Percentiles rank a stretch among this genome's conserved stretches.
These are phyloP conservation scores for Escovopsis sp. DNA, from an alignment of 2,329 filamentous ascomycete genomes.

Conservation along the genomic window DNA sequence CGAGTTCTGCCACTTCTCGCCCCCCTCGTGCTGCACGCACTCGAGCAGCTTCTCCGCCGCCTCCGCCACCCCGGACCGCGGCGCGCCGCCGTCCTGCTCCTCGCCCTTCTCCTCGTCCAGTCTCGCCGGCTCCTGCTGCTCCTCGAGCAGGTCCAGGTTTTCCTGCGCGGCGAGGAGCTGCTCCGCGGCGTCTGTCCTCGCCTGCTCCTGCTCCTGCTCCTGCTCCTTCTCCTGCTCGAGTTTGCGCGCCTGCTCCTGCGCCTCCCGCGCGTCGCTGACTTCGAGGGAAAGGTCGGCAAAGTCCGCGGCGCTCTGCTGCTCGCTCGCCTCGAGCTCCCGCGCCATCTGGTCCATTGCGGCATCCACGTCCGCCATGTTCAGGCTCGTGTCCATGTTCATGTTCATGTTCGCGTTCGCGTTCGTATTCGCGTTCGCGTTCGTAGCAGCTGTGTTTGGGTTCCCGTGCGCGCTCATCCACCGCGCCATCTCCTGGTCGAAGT, in stretches of 20 bases:
- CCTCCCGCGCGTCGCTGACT: constrained; percentile 1
- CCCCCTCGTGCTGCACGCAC: constrained; percentile 28
- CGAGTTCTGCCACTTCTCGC: constrained; percentile 33
- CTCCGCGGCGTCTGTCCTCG: not conserved
- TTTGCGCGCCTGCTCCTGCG: not conserved
- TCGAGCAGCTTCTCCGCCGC: constrained; percentile 28
- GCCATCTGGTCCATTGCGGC: constrained; percentile 30
- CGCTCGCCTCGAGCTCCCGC: constrained; percentile 19
- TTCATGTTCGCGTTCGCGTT: too few relatives aligned
- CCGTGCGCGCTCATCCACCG: constrained; percentile 26
- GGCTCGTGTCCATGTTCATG: too few relatives aligned
- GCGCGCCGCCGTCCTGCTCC: too few relatives aligned
- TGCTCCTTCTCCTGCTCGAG: not conserved
- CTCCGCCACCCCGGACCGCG: constrained; percentile 24
- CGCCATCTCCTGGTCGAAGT: constrained; percentile 28
- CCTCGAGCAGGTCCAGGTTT: not conserved
- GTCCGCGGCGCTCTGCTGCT: constrained; percentile 15
- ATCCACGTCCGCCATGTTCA: constrained; percentile 25
- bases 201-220: not conserved
- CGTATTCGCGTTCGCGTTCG: too few relatives aligned
- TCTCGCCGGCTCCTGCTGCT: too few relatives aligned
- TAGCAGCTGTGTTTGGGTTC: too few relatives aligned
- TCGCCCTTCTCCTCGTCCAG: too few relatives aligned
- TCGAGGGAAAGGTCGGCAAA: constrained; percentile 16
- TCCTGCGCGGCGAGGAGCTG: constrained; percentile 5